Base-by-base conservation (phyloP, 176 grass and related monocot genomes). In the Oryza glaberrima region DNA sequence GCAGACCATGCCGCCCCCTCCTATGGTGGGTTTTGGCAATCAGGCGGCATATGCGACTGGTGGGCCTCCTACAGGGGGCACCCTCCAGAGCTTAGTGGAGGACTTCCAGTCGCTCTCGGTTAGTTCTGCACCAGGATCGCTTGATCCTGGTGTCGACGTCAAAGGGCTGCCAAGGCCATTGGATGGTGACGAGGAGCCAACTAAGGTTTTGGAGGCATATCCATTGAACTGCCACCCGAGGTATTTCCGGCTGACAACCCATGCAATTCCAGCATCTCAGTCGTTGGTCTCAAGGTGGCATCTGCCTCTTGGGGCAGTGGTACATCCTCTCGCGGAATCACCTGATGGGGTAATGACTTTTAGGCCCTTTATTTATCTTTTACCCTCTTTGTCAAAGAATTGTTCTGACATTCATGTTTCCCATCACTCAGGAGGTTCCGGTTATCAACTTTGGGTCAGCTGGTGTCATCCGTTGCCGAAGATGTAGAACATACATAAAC, bases 401-500 rank as follows among this genome's bases (percentile, higher is more conserved):
- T 80, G 15, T 65, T 47, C 41, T 70, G 65, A 84, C 64, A 58
- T 73, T 22, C 30, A 87, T 87, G 73, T 80, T 85, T 77, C 60
- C 61, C 14, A 23, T 85, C 51, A 70, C 81, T 13, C 72, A 99
- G 97, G 94, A 94, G 83, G 93, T 98, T 82, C 96, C 90, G 3
- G 67, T 94, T 80, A 75, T 96, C 79, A 96, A 98, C 86, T 96
- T 99, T 96, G 93, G 93, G 32, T 25, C 90, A 26, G 90, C 90
- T 2, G 96, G 96, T 71, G 92, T 96, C 60, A 92, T 99, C 46
- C 90, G 93, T n/a, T 99, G 96, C 78, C 85, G 89, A 79, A 94
- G 96, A 90, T 99, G 96, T 75, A 92, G 96, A 85, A 96, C 96
- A 30, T 99, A 99, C 75, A 78, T 98, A 81, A 98, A 98, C 73